These are phyloP conservation scores for Lachnellula subtilissima DNA, from an alignment of 2,329 filamentous ascomycete genomes.

Conservation along the genomic window DNA sequence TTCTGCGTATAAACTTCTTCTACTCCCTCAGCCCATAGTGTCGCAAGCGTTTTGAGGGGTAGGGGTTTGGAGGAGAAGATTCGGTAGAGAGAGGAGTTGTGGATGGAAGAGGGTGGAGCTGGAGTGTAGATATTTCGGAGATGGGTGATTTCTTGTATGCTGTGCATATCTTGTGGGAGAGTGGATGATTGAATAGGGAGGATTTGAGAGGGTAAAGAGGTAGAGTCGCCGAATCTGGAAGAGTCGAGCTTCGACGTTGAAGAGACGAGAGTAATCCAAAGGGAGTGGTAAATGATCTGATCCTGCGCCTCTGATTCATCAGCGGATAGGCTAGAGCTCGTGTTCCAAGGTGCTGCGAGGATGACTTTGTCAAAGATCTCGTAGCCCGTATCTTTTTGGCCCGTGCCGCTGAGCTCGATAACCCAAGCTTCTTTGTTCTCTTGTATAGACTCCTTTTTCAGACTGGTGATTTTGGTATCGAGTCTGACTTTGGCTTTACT, in stretches of 20 bases:
- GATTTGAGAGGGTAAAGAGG: conserved; percentile 2
- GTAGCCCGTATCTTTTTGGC: not conserved
- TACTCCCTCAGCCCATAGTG: not conserved
- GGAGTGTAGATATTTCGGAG: conserved; percentile 5
- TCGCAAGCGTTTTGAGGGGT: not conserved
- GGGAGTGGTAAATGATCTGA: conserved; percentile 5
- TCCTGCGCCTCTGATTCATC: not conserved
- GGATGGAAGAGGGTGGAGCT: not conserved
- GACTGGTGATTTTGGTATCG: conserved; percentile 6
- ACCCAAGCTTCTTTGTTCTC: conserved; percentile 6
- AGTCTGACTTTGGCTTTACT: conserved; percentile 8
- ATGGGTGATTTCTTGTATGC: conserved; percentile 13
- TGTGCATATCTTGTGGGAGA: not conserved
- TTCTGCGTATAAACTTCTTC: not conserved
- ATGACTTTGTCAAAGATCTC: conserved; percentile 14
- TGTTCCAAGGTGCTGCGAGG: conserved; percentile 11
- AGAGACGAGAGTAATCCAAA: conserved; percentile 11
- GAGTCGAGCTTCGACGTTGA: not conserved
- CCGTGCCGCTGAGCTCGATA: not conserved
- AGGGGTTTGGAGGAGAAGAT: conserved; percentile 6
- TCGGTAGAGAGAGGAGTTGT: conserved; percentile 6
- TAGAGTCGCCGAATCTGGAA: not conserved
- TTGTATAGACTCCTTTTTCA: not conserved
- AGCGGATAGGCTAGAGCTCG: not conserved
- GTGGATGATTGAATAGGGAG: not conserved